These are phyloP conservation scores for Hippophae rhamnoides DNA, from an alignment of 306 rosid species.

Conservation along the genomic window DNA sequence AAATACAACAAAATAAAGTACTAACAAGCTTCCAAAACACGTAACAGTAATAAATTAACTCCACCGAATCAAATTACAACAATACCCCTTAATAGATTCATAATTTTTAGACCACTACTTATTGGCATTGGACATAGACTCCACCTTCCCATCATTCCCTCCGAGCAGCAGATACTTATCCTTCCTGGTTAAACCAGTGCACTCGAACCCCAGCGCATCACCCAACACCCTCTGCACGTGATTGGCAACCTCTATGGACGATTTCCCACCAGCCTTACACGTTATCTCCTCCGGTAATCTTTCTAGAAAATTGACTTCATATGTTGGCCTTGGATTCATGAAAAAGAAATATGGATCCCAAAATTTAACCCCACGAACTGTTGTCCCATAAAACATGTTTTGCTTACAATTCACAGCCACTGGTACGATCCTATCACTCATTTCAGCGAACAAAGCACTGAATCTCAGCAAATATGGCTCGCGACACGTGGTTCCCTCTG, in stretches of 20 bases:
- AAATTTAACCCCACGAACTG: conserved; percentile 82
- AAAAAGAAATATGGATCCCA: conserved; percentile 94
- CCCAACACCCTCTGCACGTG: conserved; percentile 85
- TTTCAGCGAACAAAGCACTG: conserved; percentile 85
- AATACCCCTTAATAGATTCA: too few species aligned
- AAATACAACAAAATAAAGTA: too few species aligned
- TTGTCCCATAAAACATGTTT: conserved; percentile 77
- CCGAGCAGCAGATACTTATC: conserved; percentile 83
- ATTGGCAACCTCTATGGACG: conserved; percentile 89
- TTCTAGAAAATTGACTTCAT: conserved; percentile 63
- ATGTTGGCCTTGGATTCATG: conserved; percentile 90
- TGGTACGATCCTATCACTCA: conserved; percentile 89
- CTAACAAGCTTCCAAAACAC: too few species aligned
- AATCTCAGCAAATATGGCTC: conserved; percentile 74
- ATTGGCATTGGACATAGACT: conserved; percentile 54
- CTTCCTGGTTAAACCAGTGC: conserved; percentile 73
- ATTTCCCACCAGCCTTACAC: conserved; percentile 68
- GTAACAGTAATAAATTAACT: too few species aligned
- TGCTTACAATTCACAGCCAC: conserved; percentile 86
- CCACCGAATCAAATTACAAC: too few species aligned
- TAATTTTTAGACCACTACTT: conserved; percentile 19
- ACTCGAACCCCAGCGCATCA: conserved; percentile 68
- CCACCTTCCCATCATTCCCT: conserved; percentile 95
- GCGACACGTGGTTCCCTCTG: conserved; percentile 88
- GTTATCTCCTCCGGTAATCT: conserved; percentile 67